Percentiles rank a stretch among this genome's conserved stretches.
phyloP scores from a whole-genome alignment of 352 stramenopile genomes.

The Phytophthora pisi region DNA sequence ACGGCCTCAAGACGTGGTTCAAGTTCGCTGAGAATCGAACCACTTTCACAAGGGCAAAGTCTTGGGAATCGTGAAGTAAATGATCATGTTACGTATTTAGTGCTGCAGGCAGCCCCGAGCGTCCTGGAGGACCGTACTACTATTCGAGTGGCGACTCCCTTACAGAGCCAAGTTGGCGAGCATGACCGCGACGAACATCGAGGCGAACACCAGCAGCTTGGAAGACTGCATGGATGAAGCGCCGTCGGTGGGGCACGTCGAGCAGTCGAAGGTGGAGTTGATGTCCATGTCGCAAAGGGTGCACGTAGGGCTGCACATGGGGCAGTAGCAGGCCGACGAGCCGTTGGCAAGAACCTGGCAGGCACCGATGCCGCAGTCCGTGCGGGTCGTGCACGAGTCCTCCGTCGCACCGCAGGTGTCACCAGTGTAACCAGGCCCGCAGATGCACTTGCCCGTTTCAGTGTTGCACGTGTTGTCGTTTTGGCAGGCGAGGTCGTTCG shows the following conservation, averaged over 20 bases:
- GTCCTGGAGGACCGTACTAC: slow-evolving; percentile 24
- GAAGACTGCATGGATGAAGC: slow-evolving; percentile 36
- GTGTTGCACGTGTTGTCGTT: slow-evolving; percentile 59
- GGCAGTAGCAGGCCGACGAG: slow-evolving; percentile 54
- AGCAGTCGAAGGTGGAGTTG: slow-evolving; percentile 47
- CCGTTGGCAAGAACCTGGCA: slow-evolving; percentile 55
- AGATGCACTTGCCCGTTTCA: slow-evolving; percentile 61
- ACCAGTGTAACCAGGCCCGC: slow-evolving; percentile 48
- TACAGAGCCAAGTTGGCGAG: slow-evolving; percentile 50
- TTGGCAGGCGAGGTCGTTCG: slow-evolving; percentile 58
- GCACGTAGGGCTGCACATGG: slow-evolving; percentile 44
- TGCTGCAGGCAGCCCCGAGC: slow-evolving; percentile 9
- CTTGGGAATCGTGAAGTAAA: neutral
- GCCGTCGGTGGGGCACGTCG: slow-evolving; percentile 35
- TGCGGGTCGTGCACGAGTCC: slow-evolving; percentile 51
- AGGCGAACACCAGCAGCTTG: slow-evolving; percentile 46
- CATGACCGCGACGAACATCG: slow-evolving; percentile 38
- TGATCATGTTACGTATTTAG: slow-evolving; percentile 36
- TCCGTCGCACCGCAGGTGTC: slow-evolving; percentile 60
- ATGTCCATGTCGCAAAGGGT: slow-evolving; percentile 41
- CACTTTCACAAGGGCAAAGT: no score
- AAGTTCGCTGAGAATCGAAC: no score
- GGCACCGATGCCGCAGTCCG: slow-evolving; percentile 45
- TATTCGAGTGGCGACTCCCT: slow-evolving; percentile 27
- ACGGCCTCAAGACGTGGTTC: no score